Evolutionary conservation across 2,329 filamentous ascomycete genomes (phyloP).

Genomic region (Ceratocystiopsis sp.): DNA sequence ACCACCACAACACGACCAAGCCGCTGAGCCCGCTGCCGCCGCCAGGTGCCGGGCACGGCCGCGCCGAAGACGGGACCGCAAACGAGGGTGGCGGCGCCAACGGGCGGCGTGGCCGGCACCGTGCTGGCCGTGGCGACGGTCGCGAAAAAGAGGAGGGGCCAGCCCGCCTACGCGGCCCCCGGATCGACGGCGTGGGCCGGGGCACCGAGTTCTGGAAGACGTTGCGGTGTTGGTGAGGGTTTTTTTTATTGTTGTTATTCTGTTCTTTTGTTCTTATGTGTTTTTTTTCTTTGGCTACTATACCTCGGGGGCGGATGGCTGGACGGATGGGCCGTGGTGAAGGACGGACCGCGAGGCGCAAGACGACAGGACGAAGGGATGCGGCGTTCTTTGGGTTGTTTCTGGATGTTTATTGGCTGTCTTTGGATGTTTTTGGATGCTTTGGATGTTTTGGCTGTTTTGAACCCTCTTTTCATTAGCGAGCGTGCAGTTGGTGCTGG

Average conservation of each 20-base stretch:
- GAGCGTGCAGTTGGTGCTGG: no score
- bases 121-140: background rate
- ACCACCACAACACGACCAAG: constrained; percentile 38
- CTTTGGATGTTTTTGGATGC: background rate
- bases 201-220: constrained; percentile 36
- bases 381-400: background rate
- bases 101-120: background rate
- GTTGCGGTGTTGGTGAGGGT: constrained; percentile 35
- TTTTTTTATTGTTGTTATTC: background rate
- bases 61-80: constrained; percentile 3
- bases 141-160: constrained; percentile 12
- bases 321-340: no score
- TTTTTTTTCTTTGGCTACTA: background rate
- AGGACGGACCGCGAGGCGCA: no score
- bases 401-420: background rate
- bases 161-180: constrained; percentile 26
- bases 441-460: background rate
- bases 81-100: background rate
- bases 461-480: background rate
- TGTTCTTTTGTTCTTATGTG: background rate
- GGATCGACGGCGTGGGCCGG: constrained; percentile 23
- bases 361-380: no score
- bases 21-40: constrained; percentile 35
- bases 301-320: no score
- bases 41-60: constrained; percentile 9